Conservation (phyloP, 441 rosid genomes). For the Metrosideros polymorpha region DNA sequence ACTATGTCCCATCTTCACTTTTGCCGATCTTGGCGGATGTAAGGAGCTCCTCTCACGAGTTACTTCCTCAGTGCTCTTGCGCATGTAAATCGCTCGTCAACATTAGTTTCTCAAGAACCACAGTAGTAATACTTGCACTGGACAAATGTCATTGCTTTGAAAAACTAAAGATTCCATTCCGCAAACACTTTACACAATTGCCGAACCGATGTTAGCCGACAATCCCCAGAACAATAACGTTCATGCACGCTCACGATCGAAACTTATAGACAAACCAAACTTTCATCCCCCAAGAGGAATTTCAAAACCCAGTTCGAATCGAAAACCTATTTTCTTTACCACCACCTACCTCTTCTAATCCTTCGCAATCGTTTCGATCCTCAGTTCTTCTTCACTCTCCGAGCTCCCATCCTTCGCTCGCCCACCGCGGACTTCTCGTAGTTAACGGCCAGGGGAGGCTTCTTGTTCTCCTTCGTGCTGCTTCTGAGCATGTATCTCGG, state of each 20-base stretch:
- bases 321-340: background rate
- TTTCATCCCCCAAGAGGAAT: background rate
- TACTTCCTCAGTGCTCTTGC: background rate
- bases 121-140: background rate
- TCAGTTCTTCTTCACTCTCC: slow-evolving; percentile 35
- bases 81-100: background rate
- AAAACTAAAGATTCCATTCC: background rate
- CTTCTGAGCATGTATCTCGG: slow-evolving; percentile 79
- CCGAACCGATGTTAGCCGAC: background rate
- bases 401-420: slow-evolving; percentile 20
- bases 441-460: slow-evolving; percentile 40
- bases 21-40: background rate
- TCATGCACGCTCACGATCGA: background rate
- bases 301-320: background rate
- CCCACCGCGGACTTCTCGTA: slow-evolving; percentile 15
- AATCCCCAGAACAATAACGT: background rate
- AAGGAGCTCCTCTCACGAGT: background rate
- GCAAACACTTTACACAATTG: background rate
- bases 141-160: background rate
- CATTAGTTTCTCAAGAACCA: background rate
- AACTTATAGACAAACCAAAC: background rate
- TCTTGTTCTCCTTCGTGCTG: slow-evolving; percentile 58
- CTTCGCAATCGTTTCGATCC: background rate
- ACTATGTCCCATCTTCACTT: background rate
- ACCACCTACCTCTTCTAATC: background rate